A percentile compares a stretch with the other conserved stretches of the same genome.
Evolutionary conservation across 2,329 filamentous ascomycete species (phyloP).

Genomic region (Botrytis sinoallii): DNA sequence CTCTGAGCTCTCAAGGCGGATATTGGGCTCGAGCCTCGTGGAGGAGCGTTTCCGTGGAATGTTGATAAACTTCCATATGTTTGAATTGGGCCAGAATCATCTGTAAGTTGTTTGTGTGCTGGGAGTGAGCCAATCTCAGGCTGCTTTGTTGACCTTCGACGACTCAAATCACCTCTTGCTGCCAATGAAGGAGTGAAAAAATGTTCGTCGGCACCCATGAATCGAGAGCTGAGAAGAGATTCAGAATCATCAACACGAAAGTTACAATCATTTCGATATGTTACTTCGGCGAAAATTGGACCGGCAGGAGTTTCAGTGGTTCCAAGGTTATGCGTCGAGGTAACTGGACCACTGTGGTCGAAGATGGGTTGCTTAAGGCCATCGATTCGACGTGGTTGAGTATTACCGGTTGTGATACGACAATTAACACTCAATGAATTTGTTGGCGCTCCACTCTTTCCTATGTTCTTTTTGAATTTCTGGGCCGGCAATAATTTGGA

Average conservation of each 20-base stretch:
- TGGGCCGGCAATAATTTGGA: constrained; percentile 80
- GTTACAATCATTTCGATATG: constrained; percentile 83
- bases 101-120: constrained; percentile 50
- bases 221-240: constrained; percentile 83
- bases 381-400: constrained; percentile 58
- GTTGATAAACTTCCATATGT: constrained; percentile 89
- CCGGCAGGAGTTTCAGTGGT: constrained; percentile 85
- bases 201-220: constrained; percentile 86
- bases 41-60: constrained; percentile 77
- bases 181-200: constrained; percentile 77
- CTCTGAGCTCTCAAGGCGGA: constrained; percentile 73
- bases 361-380: constrained; percentile 68
- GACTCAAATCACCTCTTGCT: constrained; percentile 39
- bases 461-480: constrained; percentile 72
- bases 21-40: constrained; percentile 78
- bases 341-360: constrained; percentile 58
- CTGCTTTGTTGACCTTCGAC: constrained; percentile 38
- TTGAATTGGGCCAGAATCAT: constrained; percentile 63
- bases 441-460: constrained; percentile 64
- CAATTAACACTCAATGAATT: constrained; percentile 70
- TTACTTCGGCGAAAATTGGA: constrained; percentile 74
- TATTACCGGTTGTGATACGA: constrained; percentile 63
- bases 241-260: constrained; percentile 92
- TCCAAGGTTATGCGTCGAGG: constrained; percentile 76
- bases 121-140: constrained; percentile 73